phyloP scores from a whole-genome alignment of 2,329 filamentous ascomycete species.

The Xylariaceae sp. region DNA sequence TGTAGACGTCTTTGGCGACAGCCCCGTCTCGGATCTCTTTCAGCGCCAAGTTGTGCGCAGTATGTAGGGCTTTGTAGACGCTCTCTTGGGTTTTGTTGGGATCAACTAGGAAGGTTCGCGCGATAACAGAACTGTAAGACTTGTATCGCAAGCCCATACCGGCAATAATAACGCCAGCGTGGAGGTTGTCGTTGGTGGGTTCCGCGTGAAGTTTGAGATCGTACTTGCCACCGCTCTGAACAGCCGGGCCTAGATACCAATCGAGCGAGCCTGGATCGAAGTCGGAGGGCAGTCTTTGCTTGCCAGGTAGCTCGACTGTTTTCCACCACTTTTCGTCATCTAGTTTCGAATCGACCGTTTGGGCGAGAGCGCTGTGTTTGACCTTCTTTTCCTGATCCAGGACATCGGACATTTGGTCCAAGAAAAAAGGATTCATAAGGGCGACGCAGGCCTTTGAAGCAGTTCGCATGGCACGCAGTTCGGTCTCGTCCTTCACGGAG shows the following conservation, averaged over 20 bases:
- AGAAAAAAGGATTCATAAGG: conserved; percentile 93
- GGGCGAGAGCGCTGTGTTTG: conserved; percentile 84
- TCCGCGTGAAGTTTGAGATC: conserved; percentile 83
- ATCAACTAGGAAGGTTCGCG: conserved; percentile 93
- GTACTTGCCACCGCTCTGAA: conserved; percentile 96
- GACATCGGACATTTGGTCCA: conserved; percentile 97
- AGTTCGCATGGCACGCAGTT: conserved; percentile 91
- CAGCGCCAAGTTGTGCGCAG: conserved; percentile 86
- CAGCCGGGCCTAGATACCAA: conserved; percentile 88
- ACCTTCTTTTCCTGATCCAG: conserved; percentile 98
- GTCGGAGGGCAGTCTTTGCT: conserved; percentile 80
- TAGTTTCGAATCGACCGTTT: conserved; percentile 88
- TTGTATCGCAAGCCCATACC: conserved; percentile 93
- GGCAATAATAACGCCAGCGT: conserved; percentile 92
- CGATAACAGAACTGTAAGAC: conserved; percentile 92
- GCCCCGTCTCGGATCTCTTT: conserved; percentile 90
- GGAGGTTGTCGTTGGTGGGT: conserved; percentile 80
- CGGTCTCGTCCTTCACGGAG: conserved; percentile 92
- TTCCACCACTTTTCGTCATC: conserved; percentile 96
- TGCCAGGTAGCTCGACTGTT: conserved; percentile 71
- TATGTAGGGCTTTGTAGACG: conserved; percentile 88
- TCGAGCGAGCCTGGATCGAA: conserved; percentile 90
- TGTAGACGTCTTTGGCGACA: conserved; percentile 87
- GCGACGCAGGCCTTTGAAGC: conserved; percentile 93
- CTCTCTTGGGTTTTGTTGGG: conserved; percentile 95